Evolutionary conservation across 495 filamentous ascomycete genomes (phyloP), one percentile per base, ranked within the genome.

Genomic region (Rusavskia elegans): DNA sequence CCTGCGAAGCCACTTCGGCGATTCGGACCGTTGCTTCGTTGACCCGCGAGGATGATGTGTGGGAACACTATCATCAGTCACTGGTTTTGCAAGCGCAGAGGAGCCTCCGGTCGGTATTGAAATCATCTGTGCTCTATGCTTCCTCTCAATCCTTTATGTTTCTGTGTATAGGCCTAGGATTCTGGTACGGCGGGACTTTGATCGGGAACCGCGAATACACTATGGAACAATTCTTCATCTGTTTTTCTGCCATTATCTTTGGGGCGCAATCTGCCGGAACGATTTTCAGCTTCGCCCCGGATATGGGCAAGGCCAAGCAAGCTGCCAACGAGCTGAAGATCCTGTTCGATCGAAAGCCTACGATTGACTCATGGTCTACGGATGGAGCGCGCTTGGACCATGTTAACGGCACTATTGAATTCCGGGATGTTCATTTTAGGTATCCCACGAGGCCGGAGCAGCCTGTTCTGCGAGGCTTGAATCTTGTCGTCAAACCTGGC

Each of bases 21-120:
- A 95, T 95, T 60, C 84, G 89, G 27, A 97, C 89, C 23, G 87
- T 97, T 21, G 89, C 89, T n/a, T 83, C 83, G 25, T 72, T 96
- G 32, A 92, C 87, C 1, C 76, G 88, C 38, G 89, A 96, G 64
- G 61, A 69, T 0, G 87, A 95, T 59, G 89, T 98, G 4, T 76
- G 83, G 63, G 52, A 67, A 20, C 69, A 79, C 30, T 98, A 97
- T 63, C 83, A 80, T 50, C 54, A 63, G 3, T 78, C 84, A 55
- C 72, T 96, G 27, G 74, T 73, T 1, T 60, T 61, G 2, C 87
- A 94, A 60, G 73, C 69, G 14, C 65, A 66, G 30, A 70, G 71
- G 16, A 84, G 79, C 46, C 62, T 94, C 52, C 66, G 72, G 7
- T 86, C 82, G 1, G 73, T 89, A 6, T 42, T 82, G 45, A 78